Base-by-base conservation (phyloP, 2,329 filamentous ascomycete species). In the Colletotrichum sublineola region DNA sequence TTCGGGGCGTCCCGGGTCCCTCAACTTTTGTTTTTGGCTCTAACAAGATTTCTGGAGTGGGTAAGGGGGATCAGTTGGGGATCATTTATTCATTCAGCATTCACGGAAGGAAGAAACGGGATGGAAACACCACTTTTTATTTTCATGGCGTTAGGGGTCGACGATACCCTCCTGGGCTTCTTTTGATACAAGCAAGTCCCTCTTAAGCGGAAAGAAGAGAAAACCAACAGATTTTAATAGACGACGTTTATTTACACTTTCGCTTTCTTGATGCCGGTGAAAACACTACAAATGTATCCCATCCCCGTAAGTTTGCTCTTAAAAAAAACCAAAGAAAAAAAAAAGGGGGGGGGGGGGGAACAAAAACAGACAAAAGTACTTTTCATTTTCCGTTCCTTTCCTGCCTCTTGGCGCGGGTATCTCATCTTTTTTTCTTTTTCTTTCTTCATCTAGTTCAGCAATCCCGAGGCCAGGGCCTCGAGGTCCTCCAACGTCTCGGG, bases 401-500 rank as follows among this genome's bases (percentile, higher is more conserved):
- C 42, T 44, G 42, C 42, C 18, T 36, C 38, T 7, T 46, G 1
- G 36, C 60, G 67, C 60, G 67, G 78, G 78, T 81, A 80, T 81
- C 76, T 68, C 44, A 3, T 46, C 5, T 46, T 3, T 74, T 62
- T 6, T 58, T n/a, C n/a, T n/a, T 74, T 85, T 63, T 81, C 82
- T 24, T 24, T 75, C 85, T 63, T 81, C 82, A 73, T 89, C 88
- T 70, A 73, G 38, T 73, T 73, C 55, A 97, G 81, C 80, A 96
- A 82, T 4, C 92, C 92, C 56, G 92, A 89, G 67, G 94, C 94
- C 82, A 96, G 82, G 52, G 91, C 90, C 83, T 96, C 93, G 76
- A 95, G 86, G 81, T 95, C 93, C 80, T 94, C 92, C 77, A 96
- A 83, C 53, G 92, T 95, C 82, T 95, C 92, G 15, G 93, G 93